Conservation (phyloP, 345 rosid genomes). For the Syzygium oleosum region DNA sequence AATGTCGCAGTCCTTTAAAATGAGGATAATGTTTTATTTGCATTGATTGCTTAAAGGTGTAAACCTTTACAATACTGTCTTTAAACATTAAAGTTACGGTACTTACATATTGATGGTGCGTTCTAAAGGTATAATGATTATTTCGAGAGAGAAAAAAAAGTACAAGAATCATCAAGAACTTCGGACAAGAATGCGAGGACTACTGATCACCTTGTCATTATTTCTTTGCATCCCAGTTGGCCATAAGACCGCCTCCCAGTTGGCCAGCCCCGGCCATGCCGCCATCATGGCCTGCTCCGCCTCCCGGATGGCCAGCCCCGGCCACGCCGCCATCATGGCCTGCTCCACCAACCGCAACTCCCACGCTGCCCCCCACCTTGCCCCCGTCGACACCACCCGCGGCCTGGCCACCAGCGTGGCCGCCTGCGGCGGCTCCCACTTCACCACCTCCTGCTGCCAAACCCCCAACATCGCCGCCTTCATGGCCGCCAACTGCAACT, state of each 20-base stretch:
- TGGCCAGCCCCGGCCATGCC: too few species aligned
- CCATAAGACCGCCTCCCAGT: background rate
- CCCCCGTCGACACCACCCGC: background rate
- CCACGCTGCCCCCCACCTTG: background rate
- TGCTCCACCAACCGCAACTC: background rate
- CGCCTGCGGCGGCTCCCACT: background rate
- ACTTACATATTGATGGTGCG: background rate
- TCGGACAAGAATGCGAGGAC: background rate
- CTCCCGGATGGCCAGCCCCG: too few species aligned
- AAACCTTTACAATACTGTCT: background rate
- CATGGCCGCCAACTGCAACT: background rate
- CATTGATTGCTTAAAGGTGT: background rate
- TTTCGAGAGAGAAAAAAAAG: background rate
- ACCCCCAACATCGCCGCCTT: background rate
- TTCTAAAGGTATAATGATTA: background rate
- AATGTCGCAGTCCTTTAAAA: background rate
- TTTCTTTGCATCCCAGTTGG: background rate
- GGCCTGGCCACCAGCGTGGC: background rate
- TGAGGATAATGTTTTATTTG: background rate
- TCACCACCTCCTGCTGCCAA: background rate
- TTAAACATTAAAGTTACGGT: background rate
- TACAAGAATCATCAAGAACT: background rate
- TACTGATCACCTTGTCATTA: background rate
- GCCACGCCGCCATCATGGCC: background rate
- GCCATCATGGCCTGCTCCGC: too few species aligned